phyloP scores from a whole-genome alignment of 2,329 filamentous ascomycete species.

The Sclerotinia minor region DNA sequence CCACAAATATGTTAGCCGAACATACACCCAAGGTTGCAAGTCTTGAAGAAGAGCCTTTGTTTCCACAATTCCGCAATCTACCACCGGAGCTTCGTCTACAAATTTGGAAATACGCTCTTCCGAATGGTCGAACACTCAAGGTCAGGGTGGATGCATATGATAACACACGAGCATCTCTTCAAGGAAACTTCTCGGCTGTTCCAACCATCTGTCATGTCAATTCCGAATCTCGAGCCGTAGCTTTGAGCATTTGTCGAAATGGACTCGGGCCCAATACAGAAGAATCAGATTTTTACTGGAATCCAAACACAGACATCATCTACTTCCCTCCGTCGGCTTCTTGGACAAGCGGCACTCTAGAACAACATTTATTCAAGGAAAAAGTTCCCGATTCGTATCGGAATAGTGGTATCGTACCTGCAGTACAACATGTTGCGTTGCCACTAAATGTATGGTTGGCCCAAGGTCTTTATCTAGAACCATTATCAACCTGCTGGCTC shows the following conservation, averaged over 20 bases:
- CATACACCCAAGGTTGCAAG: not conserved
- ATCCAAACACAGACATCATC: slow-evolving; percentile 12
- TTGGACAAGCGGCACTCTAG: slow-evolving; percentile 10
- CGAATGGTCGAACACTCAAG: slow-evolving; percentile 1
- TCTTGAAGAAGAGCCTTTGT: not conserved
- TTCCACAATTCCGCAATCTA: slow-evolving; percentile 1
- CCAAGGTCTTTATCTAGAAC: slow-evolving; percentile 2
- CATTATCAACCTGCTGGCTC: not conserved
- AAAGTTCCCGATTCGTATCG: not conserved
- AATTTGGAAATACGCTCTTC: slow-evolving; percentile 6
- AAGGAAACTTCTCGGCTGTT: slow-evolving; percentile 27
- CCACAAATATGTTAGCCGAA: not conserved
- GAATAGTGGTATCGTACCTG: not conserved
- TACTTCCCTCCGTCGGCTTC: slow-evolving; percentile 11
- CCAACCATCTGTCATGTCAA: slow-evolving; percentile 28
- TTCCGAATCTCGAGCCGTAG: slow-evolving; percentile 21
- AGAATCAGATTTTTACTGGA: slow-evolving; percentile 14
- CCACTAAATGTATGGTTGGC: not conserved
- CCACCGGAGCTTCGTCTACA: slow-evolving; percentile 12
- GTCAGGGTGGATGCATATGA: slow-evolving; percentile 11
- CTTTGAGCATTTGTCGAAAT: not conserved
- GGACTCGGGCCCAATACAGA: not conserved
- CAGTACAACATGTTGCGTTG: not conserved
- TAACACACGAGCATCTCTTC: not conserved
- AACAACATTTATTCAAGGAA: not conserved